phyloP scores from a whole-genome alignment of 345 rosid species.

The Raphanus sativus region DNA sequence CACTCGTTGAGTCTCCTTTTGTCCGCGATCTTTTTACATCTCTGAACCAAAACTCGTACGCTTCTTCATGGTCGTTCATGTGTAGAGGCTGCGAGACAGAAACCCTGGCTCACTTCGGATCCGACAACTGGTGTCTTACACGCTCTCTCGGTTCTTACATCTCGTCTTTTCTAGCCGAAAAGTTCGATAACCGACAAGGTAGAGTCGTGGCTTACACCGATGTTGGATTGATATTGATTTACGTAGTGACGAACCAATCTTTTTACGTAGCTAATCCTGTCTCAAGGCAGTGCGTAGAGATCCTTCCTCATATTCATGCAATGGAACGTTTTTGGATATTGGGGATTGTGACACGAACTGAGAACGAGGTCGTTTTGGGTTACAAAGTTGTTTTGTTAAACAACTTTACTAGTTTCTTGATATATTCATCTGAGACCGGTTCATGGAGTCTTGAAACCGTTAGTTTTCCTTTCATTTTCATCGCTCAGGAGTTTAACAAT shows the following conservation, averaged over 20 bases:
- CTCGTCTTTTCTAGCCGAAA: background rate
- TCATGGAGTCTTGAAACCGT: background rate
- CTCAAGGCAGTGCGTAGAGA: background rate
- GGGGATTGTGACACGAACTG: background rate
- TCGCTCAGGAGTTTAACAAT: background rate
- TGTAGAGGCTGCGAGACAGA: background rate
- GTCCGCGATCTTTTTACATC: background rate
- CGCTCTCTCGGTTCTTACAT: background rate
- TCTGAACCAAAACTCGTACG: background rate
- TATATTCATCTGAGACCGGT: slow-evolving; percentile 16
- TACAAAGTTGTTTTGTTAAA: background rate
- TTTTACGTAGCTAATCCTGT: background rate
- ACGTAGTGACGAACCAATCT: background rate
- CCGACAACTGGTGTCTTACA: background rate
- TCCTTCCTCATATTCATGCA: background rate
- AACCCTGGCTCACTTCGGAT: background rate
- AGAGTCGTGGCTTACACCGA: background rate
- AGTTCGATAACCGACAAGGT: background rate
- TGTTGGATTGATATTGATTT: background rate
- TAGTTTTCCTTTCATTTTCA: background rate
- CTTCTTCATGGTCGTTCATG: slow-evolving; percentile 6
- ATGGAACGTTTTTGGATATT: background rate
- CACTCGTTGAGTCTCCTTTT: background rate
- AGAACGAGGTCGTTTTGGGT: background rate
- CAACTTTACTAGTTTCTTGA: background rate